Evolutionary conservation across 2,329 filamentous ascomycete genomes (phyloP).

Genomic region (Metarhizium humberi): DNA sequence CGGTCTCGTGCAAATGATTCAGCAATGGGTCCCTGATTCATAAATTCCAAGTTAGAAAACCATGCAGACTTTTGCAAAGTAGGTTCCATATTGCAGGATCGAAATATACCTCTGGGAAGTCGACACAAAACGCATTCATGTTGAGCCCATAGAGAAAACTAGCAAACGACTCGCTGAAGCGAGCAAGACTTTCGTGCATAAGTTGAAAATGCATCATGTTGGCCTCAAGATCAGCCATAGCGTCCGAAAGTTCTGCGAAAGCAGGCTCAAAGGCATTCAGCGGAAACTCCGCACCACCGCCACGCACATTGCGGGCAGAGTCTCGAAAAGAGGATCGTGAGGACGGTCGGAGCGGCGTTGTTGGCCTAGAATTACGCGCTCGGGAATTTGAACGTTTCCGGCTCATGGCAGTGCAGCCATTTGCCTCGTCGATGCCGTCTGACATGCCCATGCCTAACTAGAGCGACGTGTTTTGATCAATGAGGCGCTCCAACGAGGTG

Average conservation of each 20-base stretch:
- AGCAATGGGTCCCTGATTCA: slow-evolving; percentile 60
- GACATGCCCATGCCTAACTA: slow-evolving; percentile 1
- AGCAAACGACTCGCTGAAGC: slow-evolving; percentile 94
- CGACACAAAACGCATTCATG: slow-evolving; percentile 98
- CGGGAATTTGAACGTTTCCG: slow-evolving; percentile 47
- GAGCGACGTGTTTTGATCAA: neutral
- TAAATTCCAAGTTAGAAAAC: neutral
- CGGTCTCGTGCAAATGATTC: slow-evolving; percentile 71
- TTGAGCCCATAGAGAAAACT: slow-evolving; percentile 93
- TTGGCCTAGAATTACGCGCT: slow-evolving; percentile 64
- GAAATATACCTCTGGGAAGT: slow-evolving; percentile 74
- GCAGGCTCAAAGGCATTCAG: slow-evolving; percentile 79
- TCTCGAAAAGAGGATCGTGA: slow-evolving; percentile 84
- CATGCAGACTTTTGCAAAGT: neutral
- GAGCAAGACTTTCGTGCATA: slow-evolving; percentile 87
- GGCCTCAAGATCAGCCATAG: slow-evolving; percentile 89
- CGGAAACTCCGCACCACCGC: slow-evolving; percentile 50
- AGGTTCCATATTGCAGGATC: neutral
- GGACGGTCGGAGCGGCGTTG: slow-evolving; percentile 82
- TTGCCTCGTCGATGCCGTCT: neutral
- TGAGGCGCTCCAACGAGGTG: neutral
- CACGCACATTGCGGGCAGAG: slow-evolving; percentile 48
- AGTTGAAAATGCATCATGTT: slow-evolving; percentile 97
- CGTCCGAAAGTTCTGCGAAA: slow-evolving; percentile 88
- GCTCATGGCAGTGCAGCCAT: slow-evolving; percentile 12